Conservation (phyloP, 805 yeast species). For the Metschnikowia reukaufii region DNA sequence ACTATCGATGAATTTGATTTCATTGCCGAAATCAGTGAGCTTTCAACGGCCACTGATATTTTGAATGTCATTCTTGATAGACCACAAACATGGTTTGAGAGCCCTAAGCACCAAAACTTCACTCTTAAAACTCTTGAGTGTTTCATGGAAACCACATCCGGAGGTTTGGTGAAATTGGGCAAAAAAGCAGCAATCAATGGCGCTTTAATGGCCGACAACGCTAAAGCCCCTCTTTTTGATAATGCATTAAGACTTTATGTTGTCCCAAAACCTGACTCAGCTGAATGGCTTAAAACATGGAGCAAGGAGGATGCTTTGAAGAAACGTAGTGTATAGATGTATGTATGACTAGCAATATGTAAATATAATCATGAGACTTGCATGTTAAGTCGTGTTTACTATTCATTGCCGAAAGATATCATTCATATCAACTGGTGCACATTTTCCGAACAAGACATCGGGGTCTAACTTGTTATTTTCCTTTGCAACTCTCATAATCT, state of each 20-base stretch:
- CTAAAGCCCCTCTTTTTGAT: slow-evolving; percentile 77
- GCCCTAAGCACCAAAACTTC: slow-evolving; percentile 62
- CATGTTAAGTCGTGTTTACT: slow-evolving; percentile 25
- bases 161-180: slow-evolving; percentile 86
- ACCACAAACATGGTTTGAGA: slow-evolving; percentile 68
- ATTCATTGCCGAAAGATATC: slow-evolving; percentile 49
- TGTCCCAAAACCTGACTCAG: slow-evolving; percentile 70
- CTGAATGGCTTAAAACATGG: slow-evolving; percentile 69
- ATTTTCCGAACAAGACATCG: slow-evolving; percentile 68
- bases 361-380: no score
- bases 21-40: slow-evolving; percentile 71
- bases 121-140: slow-evolving; percentile 59
- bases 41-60: slow-evolving; percentile 63
- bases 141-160: slow-evolving; percentile 77
- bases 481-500: slow-evolving; percentile 28
- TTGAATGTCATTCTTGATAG: slow-evolving; percentile 58
- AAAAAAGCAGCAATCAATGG: slow-evolving; percentile 66
- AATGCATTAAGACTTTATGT: slow-evolving; percentile 67
- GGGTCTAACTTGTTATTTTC: slow-evolving; percentile 53
- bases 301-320: slow-evolving; percentile 57
- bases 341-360: no score
- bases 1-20: slow-evolving; percentile 81
- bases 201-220: slow-evolving; percentile 59
- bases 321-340: slow-evolving; percentile 26
- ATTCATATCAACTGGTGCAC: slow-evolving; percentile 66